Percentiles rank a stretch among this genome's conserved stretches.
These are phyloP conservation scores for Malus fusca DNA, from an alignment of 306 rosid genomes.

Conservation along the genomic window DNA sequence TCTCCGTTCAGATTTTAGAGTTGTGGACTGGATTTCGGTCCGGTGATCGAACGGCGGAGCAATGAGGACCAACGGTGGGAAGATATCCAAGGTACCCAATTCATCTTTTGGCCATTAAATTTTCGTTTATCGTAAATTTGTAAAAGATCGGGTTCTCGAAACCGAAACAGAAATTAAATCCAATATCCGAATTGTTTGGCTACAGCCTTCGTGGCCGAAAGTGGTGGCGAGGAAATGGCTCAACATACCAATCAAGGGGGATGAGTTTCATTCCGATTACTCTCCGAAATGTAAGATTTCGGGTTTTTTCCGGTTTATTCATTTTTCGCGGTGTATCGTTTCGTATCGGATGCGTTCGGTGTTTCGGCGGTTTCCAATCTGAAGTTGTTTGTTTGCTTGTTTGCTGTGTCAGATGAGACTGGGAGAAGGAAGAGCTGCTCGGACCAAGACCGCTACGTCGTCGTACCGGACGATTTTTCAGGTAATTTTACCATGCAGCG, in stretches of 20 bases:
- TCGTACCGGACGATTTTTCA: constrained; percentile 37
- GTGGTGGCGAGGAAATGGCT: constrained; percentile 59
- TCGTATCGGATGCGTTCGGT: background rate
- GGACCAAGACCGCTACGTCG: constrained; percentile 51
- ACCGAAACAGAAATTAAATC: background rate
- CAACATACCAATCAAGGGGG: constrained; percentile 35
- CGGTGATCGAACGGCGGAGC: constrained; percentile 19
- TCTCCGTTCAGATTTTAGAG: constrained; percentile 12
- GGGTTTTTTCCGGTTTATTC: background rate
- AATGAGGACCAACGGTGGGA: constrained; percentile 53
- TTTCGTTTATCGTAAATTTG: background rate
- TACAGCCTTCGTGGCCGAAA: constrained; percentile 63
- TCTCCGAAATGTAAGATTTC: constrained; percentile 27
- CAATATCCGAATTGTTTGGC: background rate
- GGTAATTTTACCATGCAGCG: constrained; percentile 28
- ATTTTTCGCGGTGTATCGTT: background rate
- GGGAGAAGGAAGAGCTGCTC: constrained; percentile 64
- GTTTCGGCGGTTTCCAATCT: background rate
- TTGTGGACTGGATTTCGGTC: background rate
- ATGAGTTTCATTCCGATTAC: constrained; percentile 43
- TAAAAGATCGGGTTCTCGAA: background rate
- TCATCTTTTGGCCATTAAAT: background rate
- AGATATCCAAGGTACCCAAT: constrained; percentile 48
- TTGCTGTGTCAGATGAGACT: constrained; percentile 20
- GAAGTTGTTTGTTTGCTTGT: background rate